phyloP scores from a whole-genome alignment of 148 eudicot species.

The Amaranthus hypochondriacus region DNA sequence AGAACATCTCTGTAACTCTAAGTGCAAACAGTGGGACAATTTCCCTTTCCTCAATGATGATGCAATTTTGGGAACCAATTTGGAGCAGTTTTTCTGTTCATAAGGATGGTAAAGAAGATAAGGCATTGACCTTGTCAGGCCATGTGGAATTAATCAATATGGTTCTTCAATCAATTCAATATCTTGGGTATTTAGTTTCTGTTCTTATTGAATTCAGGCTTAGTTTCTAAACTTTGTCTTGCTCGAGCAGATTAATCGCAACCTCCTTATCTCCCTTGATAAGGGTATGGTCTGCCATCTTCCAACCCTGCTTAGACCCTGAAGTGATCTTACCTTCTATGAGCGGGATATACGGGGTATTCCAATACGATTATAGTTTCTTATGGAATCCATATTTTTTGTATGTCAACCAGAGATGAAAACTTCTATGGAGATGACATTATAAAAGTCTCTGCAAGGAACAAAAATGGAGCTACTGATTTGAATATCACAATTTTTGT shows the following conservation, averaged over 20 bases:
- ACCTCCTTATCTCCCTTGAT: not conserved
- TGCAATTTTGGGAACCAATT: conserved; percentile 72
- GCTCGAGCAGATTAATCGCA: not conserved
- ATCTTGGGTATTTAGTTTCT: conserved; percentile 54
- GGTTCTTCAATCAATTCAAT: conserved; percentile 75
- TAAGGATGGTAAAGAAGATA: conserved; percentile 32
- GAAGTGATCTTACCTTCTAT: not conserved
- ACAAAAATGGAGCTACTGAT: conserved; percentile 55
- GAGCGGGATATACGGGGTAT: not conserved
- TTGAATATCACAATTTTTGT: conserved; percentile 58
- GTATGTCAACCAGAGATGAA: conserved; percentile 46
- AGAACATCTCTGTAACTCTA: conserved; percentile 58
- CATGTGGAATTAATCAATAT: conserved; percentile 67
- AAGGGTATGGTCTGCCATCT: too few relatives aligned
- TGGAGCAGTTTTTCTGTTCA: conserved; percentile 48
- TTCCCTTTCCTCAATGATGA: conserved; percentile 58
- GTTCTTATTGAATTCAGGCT: not conserved
- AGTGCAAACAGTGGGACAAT: conserved; percentile 53
- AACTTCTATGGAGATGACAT: conserved; percentile 68
- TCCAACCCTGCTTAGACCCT: too few relatives aligned
- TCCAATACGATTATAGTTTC: not conserved
- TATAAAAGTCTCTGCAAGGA: conserved; percentile 52
- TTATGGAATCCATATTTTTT: conserved; percentile 8
- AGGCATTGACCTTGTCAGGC: conserved; percentile 50
- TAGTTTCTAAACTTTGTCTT: not conserved